Conservation (phyloP, 2,329 filamentous ascomycete species). For the Lasiodiplodia sp. region DNA sequence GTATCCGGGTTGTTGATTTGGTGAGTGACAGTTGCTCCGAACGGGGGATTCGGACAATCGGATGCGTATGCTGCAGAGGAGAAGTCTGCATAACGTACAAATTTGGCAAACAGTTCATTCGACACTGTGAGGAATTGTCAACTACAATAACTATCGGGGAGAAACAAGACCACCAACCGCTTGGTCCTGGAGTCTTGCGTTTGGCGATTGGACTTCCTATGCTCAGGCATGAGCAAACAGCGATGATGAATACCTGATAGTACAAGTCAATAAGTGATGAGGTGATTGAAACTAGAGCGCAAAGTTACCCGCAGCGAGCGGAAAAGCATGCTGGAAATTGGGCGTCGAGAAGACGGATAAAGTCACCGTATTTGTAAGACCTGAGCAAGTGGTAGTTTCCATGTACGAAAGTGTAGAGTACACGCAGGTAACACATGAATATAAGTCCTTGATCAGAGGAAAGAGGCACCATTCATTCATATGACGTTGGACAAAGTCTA, state of each 20-base stretch:
- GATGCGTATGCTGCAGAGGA: slow-evolving; percentile 24
- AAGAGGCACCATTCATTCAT: neutral
- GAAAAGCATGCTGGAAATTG: neutral
- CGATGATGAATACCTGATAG: neutral
- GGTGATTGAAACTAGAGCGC: too few species aligned
- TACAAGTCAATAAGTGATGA: neutral
- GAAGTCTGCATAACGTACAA: slow-evolving; percentile 20
- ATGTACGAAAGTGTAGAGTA: neutral
- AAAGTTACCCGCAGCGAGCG: neutral
- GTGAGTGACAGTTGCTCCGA: slow-evolving; percentile 13
- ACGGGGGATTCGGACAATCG: slow-evolving; percentile 20
- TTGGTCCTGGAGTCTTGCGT: slow-evolving; percentile 8
- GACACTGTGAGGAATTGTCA: slow-evolving; percentile 3
- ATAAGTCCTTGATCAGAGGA: neutral
- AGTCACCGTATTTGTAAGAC: neutral
- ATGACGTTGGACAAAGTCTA: neutral
- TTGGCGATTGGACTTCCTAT: neutral
- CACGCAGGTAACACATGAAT: neutral
- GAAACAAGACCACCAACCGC: neutral
- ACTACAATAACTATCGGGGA: neutral
- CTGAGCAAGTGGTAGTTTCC: neutral
- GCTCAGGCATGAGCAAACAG: neutral
- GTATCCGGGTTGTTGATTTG: slow-evolving; percentile 13
- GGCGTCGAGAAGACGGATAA: neutral
- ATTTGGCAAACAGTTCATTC: neutral